Percentiles rank a stretch among this genome's conserved stretches.
phyloP scores from a whole-genome alignment of 495 filamentous ascomycete genomes.

The Cairneyella variabilis region DNA sequence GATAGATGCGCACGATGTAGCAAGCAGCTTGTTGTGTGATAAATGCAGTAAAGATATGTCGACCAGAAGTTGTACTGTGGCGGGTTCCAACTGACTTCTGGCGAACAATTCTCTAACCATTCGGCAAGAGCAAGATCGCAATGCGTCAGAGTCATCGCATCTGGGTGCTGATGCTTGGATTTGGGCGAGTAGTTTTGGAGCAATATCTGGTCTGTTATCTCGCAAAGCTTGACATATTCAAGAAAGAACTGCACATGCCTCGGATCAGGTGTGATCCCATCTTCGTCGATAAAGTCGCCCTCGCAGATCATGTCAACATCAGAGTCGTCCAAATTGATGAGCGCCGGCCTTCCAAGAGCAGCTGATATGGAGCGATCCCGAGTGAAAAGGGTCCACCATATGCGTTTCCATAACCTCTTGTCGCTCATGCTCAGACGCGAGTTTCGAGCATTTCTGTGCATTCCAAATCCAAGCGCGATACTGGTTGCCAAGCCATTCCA shows the following conservation, averaged over 20 bases:
- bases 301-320: slow-evolving; percentile 11
- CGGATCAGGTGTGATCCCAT: background rate
- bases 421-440: slow-evolving; percentile 1
- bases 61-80: slow-evolving; percentile 10
- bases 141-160: slow-evolving; percentile 1
- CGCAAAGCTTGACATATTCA: slow-evolving; percentile 10
- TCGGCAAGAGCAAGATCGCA: slow-evolving; percentile 1
- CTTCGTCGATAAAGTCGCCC: slow-evolving; percentile 11
- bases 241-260: slow-evolving; percentile 8
- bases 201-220: slow-evolving; percentile 5
- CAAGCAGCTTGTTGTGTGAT: slow-evolving; percentile 4
- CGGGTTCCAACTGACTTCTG: slow-evolving; percentile 1
- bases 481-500: slow-evolving; percentile 11
- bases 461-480: slow-evolving; percentile 9
- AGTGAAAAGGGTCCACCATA: slow-evolving; percentile 16
- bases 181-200: slow-evolving; percentile 3
- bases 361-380: slow-evolving; percentile 5
- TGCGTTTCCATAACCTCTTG: slow-evolving; percentile 11
- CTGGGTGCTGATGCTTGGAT: background rate
- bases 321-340: background rate
- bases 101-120: slow-evolving; percentile 1
- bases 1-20: slow-evolving; percentile 5
- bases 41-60: background rate
- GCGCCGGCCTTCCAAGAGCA: slow-evolving; percentile 2
- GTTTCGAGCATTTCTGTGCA: slow-evolving; percentile 6